Evolutionary conservation across 2,329 filamentous ascomycete species (phyloP).

Genomic region (Colletotrichum phormii): DNA sequence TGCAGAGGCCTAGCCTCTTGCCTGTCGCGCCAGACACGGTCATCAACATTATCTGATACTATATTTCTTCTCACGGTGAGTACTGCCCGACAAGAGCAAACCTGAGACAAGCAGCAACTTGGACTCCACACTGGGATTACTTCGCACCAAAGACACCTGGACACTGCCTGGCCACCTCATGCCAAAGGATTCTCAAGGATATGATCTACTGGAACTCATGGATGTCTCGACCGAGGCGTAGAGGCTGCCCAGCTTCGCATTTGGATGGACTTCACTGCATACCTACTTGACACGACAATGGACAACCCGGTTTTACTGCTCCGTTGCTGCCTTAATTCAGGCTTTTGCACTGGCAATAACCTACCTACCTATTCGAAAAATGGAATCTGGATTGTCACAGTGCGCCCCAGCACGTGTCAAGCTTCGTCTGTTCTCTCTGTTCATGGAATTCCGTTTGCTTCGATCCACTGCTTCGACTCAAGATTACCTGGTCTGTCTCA

Average conservation of each 20-base stretch:
- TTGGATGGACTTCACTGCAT: conserved; percentile 23
- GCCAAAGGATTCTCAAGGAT: conserved; percentile 1
- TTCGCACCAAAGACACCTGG: conserved; percentile 34
- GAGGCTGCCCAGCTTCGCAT: conserved; percentile 20
- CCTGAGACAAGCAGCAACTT: conserved; percentile 20
- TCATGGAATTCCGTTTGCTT: conserved; percentile 31
- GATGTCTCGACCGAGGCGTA: conserved; percentile 27
- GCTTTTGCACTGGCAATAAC: not conserved
- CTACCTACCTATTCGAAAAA: not conserved
- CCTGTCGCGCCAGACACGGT: conserved; percentile 47
- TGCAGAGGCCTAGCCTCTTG: conserved; percentile 2
- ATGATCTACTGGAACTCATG: not conserved
- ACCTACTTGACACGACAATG: not conserved
- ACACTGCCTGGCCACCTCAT: conserved; percentile 4
- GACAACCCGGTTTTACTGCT: not conserved
- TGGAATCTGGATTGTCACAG: not conserved
- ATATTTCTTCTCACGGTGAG: conserved; percentile 44
- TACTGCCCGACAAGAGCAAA: conserved; percentile 48
- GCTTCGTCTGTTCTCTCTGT: conserved; percentile 24
- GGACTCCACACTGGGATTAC: conserved; percentile 40
- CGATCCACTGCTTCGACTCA: conserved; percentile 5
- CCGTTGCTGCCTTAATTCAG: conserved; percentile 16
- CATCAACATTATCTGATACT: conserved; percentile 39
- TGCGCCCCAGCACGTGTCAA: not conserved
- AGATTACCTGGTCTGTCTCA: not conserved